Base-by-base conservation (phyloP, 805 yeast genomes). In the Nakazawaea populi region DNA sequence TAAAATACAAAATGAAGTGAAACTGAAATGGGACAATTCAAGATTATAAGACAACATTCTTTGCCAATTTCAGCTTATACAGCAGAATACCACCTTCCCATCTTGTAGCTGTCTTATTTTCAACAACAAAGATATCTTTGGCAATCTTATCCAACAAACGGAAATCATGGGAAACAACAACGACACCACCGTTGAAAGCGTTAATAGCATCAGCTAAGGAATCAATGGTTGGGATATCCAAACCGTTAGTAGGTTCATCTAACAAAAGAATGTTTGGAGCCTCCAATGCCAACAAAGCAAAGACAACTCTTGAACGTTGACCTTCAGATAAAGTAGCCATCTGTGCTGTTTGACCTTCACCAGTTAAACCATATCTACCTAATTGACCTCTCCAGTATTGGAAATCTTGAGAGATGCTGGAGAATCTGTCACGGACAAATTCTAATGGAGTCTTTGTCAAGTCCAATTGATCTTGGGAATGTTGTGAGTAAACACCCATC, bases 221-320 rank as follows among this genome's bases (percentile, higher is more conserved):
- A 73, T 94, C 99, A 67, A 94, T 94, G 48, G 99, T 91, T 65
- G 97, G 90, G 63, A 94, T 92, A 78, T 94, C 99, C 72, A 94
- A 79, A 80, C 98, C 98, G 80, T 94, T 94, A 59, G 99, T 94
- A 82, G 99, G 99, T 85, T 94, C 99, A 78, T 94, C 99, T 74
- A 94, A 78, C 67, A 94, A 76, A 63, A 94, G 77, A 70, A 94
- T 89, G 74, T 94, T 94, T 65, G 99, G 99, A 56, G 87, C 75
- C 74, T 94, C 97, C 60, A 94, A 78, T 47, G 99, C 99, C 65
- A 94, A 80, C 59, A 94, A 76, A 9, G 98, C 98, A 66, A 94
- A 94, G 52, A 94, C 99, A 60, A 94, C 99, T 75, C 99, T 86
- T 58, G 98, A 92, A 77, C 98, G 87, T 80, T 94, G 99, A 71